Evolutionary conservation across 129 eudicot species (phyloP).

Genomic region (Flaveria bidentis): DNA sequence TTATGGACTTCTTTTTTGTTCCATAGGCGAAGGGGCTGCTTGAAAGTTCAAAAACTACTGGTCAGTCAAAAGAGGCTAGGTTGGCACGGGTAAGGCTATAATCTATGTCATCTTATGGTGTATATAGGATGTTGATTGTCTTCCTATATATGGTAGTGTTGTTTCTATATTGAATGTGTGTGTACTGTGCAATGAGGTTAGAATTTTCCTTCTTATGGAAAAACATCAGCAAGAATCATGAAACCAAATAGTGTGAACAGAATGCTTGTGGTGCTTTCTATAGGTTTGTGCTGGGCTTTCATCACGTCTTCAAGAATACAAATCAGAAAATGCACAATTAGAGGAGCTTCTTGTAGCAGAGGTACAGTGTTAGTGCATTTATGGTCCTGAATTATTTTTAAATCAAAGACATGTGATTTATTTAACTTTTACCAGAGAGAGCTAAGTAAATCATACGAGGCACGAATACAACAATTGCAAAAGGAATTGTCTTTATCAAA

Average conservation of each 20-base stretch:
- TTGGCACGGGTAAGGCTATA: conserved; percentile 83
- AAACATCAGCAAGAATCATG: neutral
- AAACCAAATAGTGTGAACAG: conserved; percentile 20
- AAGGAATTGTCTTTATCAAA: conserved; percentile 71
- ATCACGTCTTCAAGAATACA: conserved; percentile 97
- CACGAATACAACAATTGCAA: conserved; percentile 79
- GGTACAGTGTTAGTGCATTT: conserved; percentile 47
- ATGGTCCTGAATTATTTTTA: conserved; percentile 9
- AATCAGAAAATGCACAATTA: conserved; percentile 91
- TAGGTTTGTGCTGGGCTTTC: conserved; percentile 99
- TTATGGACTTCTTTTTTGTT: conserved; percentile 32
- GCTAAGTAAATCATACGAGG: conserved; percentile 83
- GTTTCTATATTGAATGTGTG: neutral
- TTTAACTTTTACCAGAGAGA: conserved; percentile 67
- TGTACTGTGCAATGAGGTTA: conserved; percentile 6
- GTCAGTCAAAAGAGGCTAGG: conserved; percentile 98
- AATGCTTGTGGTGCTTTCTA: conserved; percentile 27
- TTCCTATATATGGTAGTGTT: conserved; percentile 21
- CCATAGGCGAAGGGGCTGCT: conserved; percentile 97
- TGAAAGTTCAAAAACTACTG: conserved; percentile 76
- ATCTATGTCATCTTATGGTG: conserved; percentile 12
- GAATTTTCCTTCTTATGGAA: neutral
- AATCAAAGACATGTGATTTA: conserved; percentile 25
- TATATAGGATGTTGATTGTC: conserved; percentile 16
- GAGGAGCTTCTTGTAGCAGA: conserved; percentile 98